Percentiles rank a stretch among this genome's conserved stretches.
phyloP scores from a whole-genome alignment of 306 rosid genomes.

The Boehmeria nivea region DNA sequence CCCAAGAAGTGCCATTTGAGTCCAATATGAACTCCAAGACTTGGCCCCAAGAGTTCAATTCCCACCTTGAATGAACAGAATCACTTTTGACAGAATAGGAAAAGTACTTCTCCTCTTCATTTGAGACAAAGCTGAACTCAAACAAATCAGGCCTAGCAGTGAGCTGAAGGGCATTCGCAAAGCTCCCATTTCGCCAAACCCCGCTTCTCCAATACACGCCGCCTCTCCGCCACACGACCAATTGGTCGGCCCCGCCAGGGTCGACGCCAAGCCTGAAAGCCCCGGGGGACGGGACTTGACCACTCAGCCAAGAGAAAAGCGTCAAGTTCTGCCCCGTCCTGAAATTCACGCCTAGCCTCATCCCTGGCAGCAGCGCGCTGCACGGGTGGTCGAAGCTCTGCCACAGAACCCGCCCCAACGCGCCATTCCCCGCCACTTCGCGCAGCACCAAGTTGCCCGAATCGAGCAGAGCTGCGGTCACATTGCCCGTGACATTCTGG shows the following conservation, averaged over 20 bases:
- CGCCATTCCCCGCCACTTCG: conserved; percentile 4
- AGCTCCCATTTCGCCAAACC: conserved; percentile 12
- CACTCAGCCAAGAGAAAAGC: conserved; percentile 24
- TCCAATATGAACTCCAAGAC: no score
- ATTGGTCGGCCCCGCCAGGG: conserved; percentile 6
- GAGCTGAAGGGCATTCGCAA: conserved; percentile 14
- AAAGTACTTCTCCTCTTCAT: conserved; percentile 20
- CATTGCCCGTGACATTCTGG: conserved; percentile 14
- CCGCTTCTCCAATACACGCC: conserved; percentile 26
- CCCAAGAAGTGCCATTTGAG: no score
- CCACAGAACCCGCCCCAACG: no score
- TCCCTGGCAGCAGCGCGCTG: no score
- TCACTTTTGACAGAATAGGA: conserved; percentile 9
- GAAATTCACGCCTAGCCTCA: no score
- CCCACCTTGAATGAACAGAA: conserved; percentile 21
- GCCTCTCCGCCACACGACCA: conserved; percentile 21
- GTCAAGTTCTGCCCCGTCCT: conserved; percentile 14
- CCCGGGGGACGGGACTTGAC: conserved; percentile 17
- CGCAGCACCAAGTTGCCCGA: conserved; percentile 19
- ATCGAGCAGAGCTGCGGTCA: conserved; percentile 9
- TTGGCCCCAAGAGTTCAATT: conserved; percentile 28
- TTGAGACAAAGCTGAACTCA: conserved; percentile 24
- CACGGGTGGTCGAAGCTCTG: no score
- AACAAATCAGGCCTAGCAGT: conserved; percentile 11
- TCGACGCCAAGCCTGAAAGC: conserved; percentile 27